phyloP scores from a whole-genome alignment of 2,329 filamentous ascomycete genomes.

The Nemania bipapillata region DNA sequence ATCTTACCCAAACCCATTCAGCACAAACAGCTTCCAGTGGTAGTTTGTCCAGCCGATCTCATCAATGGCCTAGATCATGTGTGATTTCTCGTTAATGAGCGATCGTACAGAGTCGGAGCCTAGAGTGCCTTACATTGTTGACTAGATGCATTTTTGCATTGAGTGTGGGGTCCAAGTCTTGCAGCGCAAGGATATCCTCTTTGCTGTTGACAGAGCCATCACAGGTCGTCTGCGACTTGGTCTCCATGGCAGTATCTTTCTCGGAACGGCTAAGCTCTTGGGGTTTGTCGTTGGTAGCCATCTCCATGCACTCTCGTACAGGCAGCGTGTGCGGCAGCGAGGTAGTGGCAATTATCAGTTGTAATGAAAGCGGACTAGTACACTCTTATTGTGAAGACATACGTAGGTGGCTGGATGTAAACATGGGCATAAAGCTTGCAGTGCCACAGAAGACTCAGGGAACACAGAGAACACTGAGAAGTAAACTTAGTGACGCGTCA shows the following conservation, averaged over 20 bases:
- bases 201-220: conserved; percentile 36
- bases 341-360: not conserved
- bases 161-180: conserved; percentile 70
- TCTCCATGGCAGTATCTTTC: conserved; percentile 7
- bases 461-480: no score
- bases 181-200: conserved; percentile 65
- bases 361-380: not conserved
- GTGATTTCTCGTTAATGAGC: conserved; percentile 17
- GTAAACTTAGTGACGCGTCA: not conserved
- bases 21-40: conserved; percentile 68
- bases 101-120: no score
- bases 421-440: not conserved
- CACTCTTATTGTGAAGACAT: not conserved
- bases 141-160: conserved; percentile 75
- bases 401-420: not conserved
- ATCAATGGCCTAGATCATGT: conserved; percentile 48
- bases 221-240: conserved; percentile 1
- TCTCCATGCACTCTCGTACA: not conserved
- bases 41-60: conserved; percentile 52
- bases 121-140: conserved; percentile 64
- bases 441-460: not conserved
- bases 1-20: conserved; percentile 68
- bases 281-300: conserved; percentile 4
- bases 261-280: not conserved
- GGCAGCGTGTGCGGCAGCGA: not conserved